A percentile compares a stretch with the other conserved stretches of the same genome.
These are phyloP conservation scores for Vigna nakashimae DNA, from an alignment of 306 rosid genomes.

Conservation along the genomic window DNA sequence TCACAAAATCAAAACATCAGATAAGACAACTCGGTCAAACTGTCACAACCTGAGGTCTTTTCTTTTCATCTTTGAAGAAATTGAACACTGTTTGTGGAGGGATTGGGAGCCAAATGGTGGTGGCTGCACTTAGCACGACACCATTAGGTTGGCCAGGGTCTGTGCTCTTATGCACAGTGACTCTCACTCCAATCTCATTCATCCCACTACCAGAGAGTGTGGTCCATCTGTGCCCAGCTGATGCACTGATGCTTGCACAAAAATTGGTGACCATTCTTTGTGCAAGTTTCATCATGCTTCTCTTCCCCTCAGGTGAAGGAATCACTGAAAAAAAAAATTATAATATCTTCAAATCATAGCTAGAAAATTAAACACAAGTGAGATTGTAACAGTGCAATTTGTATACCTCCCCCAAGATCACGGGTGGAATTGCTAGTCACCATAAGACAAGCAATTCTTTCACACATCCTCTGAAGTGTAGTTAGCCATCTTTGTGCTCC, in stretches of 20 bases:
- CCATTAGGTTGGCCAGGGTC: constrained; percentile 93
- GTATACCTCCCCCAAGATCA: constrained; percentile 89
- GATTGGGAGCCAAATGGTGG: constrained; percentile 91
- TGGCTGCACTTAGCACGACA: constrained; percentile 87
- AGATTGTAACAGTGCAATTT: background rate
- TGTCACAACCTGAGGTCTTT: constrained; percentile 77
- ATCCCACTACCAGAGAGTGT: constrained; percentile 73
- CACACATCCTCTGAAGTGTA: constrained; percentile 85
- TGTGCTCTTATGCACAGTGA: constrained; percentile 76
- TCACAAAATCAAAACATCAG: background rate
- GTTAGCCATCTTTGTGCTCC: constrained; percentile 90
- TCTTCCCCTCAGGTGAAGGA: constrained; percentile 84
- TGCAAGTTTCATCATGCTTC: constrained; percentile 98
- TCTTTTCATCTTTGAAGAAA: constrained; percentile 92
- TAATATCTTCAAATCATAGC: background rate
- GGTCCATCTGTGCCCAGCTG: constrained; percentile 83
- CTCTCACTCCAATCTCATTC: constrained; percentile 82
- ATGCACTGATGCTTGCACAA: constrained; percentile 82
- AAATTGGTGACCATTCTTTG: constrained; percentile 90
- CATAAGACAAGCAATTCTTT: constrained; percentile 84
- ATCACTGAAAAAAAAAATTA: constrained; percentile 57
- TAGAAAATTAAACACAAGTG: background rate
- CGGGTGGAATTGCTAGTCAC: constrained; percentile 69
- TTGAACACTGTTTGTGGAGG: constrained; percentile 84
- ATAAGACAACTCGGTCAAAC: background rate